Percentiles rank a stretch among this genome's conserved stretches.
These are phyloP conservation scores for Fulvia fulva DNA, from an alignment of 2,329 filamentous ascomycete genomes.

Conservation along the genomic window DNA sequence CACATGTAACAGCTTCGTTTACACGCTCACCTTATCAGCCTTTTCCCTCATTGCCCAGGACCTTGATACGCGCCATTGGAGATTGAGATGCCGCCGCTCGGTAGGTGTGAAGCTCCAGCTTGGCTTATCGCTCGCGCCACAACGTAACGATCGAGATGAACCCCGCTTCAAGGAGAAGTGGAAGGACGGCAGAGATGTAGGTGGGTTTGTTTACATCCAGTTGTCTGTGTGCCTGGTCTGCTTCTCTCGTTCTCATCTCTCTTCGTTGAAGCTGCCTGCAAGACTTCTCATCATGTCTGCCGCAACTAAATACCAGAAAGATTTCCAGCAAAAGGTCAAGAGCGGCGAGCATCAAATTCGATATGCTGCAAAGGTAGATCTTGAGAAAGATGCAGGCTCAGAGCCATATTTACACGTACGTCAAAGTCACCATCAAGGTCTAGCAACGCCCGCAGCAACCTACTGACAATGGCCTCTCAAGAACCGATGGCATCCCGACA, in stretches of 20 bases:
- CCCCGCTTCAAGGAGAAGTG: background rate
- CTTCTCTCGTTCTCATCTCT: background rate
- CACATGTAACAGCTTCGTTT: background rate
- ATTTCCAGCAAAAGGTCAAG: conserved; percentile 1
- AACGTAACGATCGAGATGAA: background rate
- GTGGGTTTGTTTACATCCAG: background rate
- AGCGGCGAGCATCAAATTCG: conserved; percentile 36
- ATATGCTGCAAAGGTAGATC: conserved; percentile 67
- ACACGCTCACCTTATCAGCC: background rate
- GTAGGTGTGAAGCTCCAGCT: background rate
- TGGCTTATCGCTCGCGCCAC: background rate
- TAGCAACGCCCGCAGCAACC: conserved; percentile 4
- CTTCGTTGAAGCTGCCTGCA: background rate
- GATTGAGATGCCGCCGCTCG: background rate
- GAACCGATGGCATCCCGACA: conserved; percentile 93
- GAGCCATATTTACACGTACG: conserved; percentile 48
- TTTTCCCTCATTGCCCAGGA: background rate
- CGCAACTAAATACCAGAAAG: background rate
- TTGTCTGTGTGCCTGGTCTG: background rate
- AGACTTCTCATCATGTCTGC: background rate
- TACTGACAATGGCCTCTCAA: conserved; percentile 34
- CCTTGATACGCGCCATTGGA: background rate
- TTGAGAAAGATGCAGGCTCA: conserved; percentile 66
- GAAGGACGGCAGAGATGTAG: background rate
- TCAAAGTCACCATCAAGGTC: conserved; percentile 17